Evolutionary conservation across 2,329 filamentous ascomycete genomes (phyloP), one percentile per base, ranked within the genome.

Genomic region (Escovopsis weberi): DNA sequence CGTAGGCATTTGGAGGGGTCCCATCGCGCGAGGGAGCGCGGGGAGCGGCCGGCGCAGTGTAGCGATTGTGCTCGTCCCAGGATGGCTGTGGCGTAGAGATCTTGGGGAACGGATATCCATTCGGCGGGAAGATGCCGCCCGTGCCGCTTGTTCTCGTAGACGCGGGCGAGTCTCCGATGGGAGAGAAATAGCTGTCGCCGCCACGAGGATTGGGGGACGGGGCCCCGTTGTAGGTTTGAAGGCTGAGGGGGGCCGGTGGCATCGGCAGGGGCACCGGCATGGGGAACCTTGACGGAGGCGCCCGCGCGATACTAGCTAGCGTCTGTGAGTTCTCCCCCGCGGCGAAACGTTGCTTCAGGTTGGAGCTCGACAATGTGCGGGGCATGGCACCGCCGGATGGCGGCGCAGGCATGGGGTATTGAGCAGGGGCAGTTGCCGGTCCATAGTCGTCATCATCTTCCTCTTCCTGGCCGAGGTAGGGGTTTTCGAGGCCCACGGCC

Each of bases 161-260:
- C 37, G 78, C 78, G 9, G 85, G 84, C 0, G 84, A 86, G 43
- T 95, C 88, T 32, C 72, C 74, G 2, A 81, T 74, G 0, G 91
- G 91, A 0, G 89, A 96, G 61, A 98, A 98, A 63, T 95, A 96
- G 4, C 88, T 95, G 45, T 87, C 85, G n/a, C 69, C 75, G 33
- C 67, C 69, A 41, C 75, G 70, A 18, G 75, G 68, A 26, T 69
- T 67, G 1, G 85, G 82, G 12, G 82, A 85, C 41, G 63, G 60
- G 40, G 68, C 62, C 38, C 65, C 57, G 39, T 11, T 42, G 48
- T 71, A 66, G 1, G 74, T 80, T 53, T 89, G 83, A 26, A 95
- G 63, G 47, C 78, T 86, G 37, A 94, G 70, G 35, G 74, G 61
- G 2, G 60, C 59, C 2, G 74, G 68, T 0, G 69, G 69, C 26